phyloP scores from a whole-genome alignment of 805 yeast species.

The Yarrowia sp. region DNA sequence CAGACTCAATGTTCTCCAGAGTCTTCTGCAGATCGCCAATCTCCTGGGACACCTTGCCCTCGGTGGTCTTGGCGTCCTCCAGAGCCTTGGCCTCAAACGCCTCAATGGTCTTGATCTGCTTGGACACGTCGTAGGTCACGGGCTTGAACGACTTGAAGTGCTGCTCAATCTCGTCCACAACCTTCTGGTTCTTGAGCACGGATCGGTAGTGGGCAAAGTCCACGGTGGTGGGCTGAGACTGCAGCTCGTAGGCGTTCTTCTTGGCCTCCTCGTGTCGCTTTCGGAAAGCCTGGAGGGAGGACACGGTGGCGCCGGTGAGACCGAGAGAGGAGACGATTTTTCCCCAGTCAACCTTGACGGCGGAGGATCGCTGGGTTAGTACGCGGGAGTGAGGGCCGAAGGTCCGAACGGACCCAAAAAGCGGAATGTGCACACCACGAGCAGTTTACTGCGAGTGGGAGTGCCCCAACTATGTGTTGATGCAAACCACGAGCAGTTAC shows the following conservation, averaged over 20 bases:
- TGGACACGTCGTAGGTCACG: slow-evolving; percentile 77
- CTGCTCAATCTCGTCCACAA: slow-evolving; percentile 76
- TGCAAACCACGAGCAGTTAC: background rate
- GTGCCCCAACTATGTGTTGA: too few relatives aligned
- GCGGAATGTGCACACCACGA: background rate
- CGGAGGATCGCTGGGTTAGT: slow-evolving; percentile 40
- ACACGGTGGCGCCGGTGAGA: slow-evolving; percentile 87
- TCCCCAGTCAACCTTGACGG: slow-evolving; percentile 93
- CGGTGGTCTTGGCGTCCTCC: slow-evolving; percentile 93
- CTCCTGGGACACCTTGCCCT: slow-evolving; percentile 82
- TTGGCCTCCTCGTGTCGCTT: slow-evolving; percentile 99
- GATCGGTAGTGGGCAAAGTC: slow-evolving; percentile 81
- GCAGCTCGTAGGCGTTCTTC: slow-evolving; percentile 68
- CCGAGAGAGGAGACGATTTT: slow-evolving; percentile 85
- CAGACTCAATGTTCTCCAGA: slow-evolving; percentile 87
- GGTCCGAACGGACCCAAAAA: too few relatives aligned
- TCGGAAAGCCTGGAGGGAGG: slow-evolving; percentile 86
- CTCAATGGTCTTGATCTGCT: slow-evolving; percentile 87
- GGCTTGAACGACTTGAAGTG: slow-evolving; percentile 78
- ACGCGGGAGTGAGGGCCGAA: background rate
- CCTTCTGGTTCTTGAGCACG: slow-evolving; percentile 73
- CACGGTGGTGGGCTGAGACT: slow-evolving; percentile 69
- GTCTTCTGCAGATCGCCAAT: slow-evolving; percentile 82
- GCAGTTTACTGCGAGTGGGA: background rate
- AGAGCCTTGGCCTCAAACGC: slow-evolving; percentile 93